A percentile compares a stretch with the other conserved stretches of the same genome.
phyloP scores from a whole-genome alignment of 1,284 basidiomycete species.

The Peniophora sp. region DNA sequence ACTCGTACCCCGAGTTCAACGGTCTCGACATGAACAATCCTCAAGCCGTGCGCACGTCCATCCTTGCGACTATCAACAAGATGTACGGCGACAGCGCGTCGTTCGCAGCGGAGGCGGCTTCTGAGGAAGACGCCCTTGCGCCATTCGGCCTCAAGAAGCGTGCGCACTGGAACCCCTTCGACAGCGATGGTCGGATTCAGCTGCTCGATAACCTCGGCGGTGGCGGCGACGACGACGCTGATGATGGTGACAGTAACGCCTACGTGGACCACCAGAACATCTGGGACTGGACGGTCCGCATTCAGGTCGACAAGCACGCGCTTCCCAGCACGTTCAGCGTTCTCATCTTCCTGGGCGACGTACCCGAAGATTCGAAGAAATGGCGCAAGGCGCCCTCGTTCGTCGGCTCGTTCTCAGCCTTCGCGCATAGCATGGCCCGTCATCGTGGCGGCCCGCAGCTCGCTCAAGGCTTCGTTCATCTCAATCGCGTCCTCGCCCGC shows the following conservation, averaged over 20 bases:
- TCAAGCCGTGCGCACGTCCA: constrained; percentile 21
- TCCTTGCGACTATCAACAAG: constrained; percentile 23
- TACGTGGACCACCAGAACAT: background rate
- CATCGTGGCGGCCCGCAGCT: constrained; percentile 28
- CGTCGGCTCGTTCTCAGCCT: constrained; percentile 31
- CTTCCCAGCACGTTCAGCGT: constrained; percentile 32
- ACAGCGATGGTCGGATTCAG: background rate
- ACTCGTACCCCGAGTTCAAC: constrained; percentile 39
- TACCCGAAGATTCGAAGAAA: constrained; percentile 25
- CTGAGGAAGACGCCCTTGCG: background rate
- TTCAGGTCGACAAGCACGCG: constrained; percentile 33
- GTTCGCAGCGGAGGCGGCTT: background rate
- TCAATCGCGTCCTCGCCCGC: constrained; percentile 27
- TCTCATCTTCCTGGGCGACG: constrained; percentile 31
- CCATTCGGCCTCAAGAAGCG: too few relatives aligned
- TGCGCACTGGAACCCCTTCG: background rate
- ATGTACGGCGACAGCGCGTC: constrained; percentile 13
- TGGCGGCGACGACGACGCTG: too few relatives aligned
- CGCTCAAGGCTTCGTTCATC: constrained; percentile 48
- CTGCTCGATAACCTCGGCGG: background rate
- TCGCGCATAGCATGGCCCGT: constrained; percentile 28
- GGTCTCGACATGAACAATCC: constrained; percentile 23
- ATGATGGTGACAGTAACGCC: background rate
- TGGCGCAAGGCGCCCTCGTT: constrained; percentile 27
- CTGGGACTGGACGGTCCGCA: constrained; percentile 33